A percentile compares a stretch with the other conserved stretches of the same genome.
Conservation (phyloP, 768 basidiomycete genomes). For the Neoboletus subvelutipes region DNA sequence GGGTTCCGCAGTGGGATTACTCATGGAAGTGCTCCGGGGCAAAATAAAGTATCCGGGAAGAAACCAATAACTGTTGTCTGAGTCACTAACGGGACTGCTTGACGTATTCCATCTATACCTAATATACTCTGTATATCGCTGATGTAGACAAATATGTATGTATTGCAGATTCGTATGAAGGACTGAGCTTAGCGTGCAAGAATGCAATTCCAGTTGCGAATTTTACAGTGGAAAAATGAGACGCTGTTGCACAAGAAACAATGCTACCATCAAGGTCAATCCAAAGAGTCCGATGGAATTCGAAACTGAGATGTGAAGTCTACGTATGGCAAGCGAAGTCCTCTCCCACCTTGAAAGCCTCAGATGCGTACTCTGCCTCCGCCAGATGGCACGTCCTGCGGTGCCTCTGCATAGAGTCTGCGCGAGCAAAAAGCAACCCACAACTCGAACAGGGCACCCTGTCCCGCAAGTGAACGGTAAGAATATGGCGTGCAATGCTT, state of each 20-base stretch:
- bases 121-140: neutral
- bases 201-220: neutral
- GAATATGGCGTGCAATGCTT: constrained; percentile 27
- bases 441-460: constrained; percentile 22
- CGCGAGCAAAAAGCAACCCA: constrained; percentile 21
- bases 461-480: constrained; percentile 22
- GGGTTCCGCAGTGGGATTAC: constrained; percentile 28
- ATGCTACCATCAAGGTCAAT: neutral
- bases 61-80: neutral
- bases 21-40: constrained; percentile 34
- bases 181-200: neutral
- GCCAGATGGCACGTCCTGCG: constrained; percentile 8
- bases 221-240: neutral
- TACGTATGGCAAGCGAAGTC: neutral
- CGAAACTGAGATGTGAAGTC: neutral
- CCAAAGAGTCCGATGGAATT: neutral
- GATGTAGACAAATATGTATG: neutral
- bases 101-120: neutral
- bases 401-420: constrained; percentile 28
- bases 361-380: neutral
- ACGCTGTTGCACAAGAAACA: neutral
- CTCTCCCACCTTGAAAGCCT: neutral
- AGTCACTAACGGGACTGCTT: neutral
- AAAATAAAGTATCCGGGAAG: constrained; percentile 24
- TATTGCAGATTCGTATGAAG: neutral